Conservation (phyloP, 768 basidiomycete genomes). For the Boletus sp. region DNA sequence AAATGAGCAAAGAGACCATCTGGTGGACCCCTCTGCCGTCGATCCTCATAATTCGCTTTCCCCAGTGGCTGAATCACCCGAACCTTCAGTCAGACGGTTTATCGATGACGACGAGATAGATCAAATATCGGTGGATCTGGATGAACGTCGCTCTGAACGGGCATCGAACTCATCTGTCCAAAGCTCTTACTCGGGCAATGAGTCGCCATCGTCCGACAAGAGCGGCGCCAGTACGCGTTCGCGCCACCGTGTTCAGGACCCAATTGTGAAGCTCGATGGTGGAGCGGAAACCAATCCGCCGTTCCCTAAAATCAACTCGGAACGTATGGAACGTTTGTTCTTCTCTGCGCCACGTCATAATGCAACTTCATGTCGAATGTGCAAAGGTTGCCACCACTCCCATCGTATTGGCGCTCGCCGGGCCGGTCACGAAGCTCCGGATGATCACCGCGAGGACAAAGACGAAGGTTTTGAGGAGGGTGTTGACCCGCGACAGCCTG, state of each 20-base stretch:
- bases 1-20: slow-evolving; percentile 4
- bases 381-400: slow-evolving; percentile 45
- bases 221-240: not conserved
- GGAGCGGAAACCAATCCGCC: slow-evolving; percentile 40
- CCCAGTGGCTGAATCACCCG: slow-evolving; percentile 3
- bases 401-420: slow-evolving; percentile 47
- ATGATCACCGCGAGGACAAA: slow-evolving; percentile 1
- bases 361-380: slow-evolving; percentile 59
- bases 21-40: not conserved
- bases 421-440: slow-evolving; percentile 13
- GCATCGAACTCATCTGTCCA: slow-evolving; percentile 29
- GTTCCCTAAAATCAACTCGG: slow-evolving; percentile 82
- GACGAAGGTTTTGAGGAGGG: slow-evolving; percentile 19
- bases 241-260: slow-evolving; percentile 1
- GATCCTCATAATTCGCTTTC: not conserved
- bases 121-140: slow-evolving; percentile 62
- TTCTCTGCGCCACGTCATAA: slow-evolving; percentile 79
- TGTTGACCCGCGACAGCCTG: not conserved
- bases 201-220: slow-evolving; percentile 3
- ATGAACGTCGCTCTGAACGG: slow-evolving; percentile 59
- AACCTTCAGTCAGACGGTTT: slow-evolving; percentile 33
- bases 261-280: slow-evolving; percentile 12
- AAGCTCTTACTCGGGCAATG: slow-evolving; percentile 7
- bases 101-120: slow-evolving; percentile 58
- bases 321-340: slow-evolving; percentile 74